phyloP scores from a whole-genome alignment of 371 early-diverging fungal species.

The Batkoa obscura region DNA sequence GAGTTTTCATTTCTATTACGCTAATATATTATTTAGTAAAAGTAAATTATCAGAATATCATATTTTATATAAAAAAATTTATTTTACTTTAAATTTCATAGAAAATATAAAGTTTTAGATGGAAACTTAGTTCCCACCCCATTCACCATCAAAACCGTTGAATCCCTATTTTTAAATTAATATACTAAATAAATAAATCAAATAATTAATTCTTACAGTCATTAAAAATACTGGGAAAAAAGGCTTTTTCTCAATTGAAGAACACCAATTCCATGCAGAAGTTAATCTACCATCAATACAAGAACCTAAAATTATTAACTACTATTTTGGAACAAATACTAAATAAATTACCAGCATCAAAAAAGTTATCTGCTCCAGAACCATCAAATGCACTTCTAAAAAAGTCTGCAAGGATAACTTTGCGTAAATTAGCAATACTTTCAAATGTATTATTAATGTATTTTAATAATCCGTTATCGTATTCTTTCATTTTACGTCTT shows the following conservation, averaged over 20 bases:
- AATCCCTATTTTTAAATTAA: slow-evolving; percentile 28
- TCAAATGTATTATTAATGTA: slow-evolving; percentile 55
- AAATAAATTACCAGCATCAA: slow-evolving; percentile 46
- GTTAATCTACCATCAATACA: slow-evolving; percentile 95
- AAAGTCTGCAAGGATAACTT: slow-evolving; percentile 72
- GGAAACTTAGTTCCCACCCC: slow-evolving; percentile 4
- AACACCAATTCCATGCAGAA: slow-evolving; percentile 91
- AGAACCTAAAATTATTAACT: slow-evolving; percentile 18
- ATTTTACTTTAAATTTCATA: too few relatives aligned
- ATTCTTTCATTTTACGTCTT: slow-evolving; percentile 5
- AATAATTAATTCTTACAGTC: slow-evolving; percentile 18
- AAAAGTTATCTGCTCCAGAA: slow-evolving; percentile 85
- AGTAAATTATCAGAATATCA: too few relatives aligned
- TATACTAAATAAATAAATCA: neutral
- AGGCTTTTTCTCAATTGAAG: slow-evolving; percentile 76
- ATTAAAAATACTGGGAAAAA: slow-evolving; percentile 82
- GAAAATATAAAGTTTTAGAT: too few relatives aligned
- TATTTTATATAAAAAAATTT: too few relatives aligned
- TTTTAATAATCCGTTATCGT: slow-evolving; percentile 25
- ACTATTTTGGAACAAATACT: neutral
- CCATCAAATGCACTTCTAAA: slow-evolving; percentile 93
- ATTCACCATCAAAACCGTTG: slow-evolving; percentile 59
- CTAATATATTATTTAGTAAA: too few relatives aligned
- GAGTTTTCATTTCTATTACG: too few relatives aligned
- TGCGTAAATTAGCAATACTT: slow-evolving; percentile 31